A percentile compares a stretch with the other conserved stretches of the same genome.
Evolutionary conservation across 1,139 yeast genomes (phyloP).

Genomic region (Protomyces inundatus): DNA sequence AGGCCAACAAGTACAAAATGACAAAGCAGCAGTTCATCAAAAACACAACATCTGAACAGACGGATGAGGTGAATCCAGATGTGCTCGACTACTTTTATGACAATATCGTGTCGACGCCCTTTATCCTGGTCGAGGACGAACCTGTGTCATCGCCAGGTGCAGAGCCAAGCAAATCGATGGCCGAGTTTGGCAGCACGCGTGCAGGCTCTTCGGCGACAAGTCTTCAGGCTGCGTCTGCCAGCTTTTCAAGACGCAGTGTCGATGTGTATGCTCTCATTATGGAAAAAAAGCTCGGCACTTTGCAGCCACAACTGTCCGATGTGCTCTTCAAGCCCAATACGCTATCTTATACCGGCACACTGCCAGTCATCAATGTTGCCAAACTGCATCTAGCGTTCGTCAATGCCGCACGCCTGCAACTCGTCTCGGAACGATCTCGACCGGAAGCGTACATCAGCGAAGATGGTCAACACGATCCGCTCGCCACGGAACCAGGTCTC

Average conservation of each 20-base stretch:
- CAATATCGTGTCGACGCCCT: conserved; percentile 56
- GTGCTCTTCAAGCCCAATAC: conserved; percentile 37
- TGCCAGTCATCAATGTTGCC: conserved; percentile 35
- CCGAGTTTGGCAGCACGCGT: conserved; percentile 1
- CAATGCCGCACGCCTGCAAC: conserved; percentile 40
- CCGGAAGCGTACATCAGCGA: conserved; percentile 39
- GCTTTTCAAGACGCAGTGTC: conserved; percentile 31
- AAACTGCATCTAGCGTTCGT: conserved; percentile 37
- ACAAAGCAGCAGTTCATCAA: conserved; percentile 54
- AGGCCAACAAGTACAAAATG: conserved; percentile 60
- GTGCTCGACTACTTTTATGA: conserved; percentile 53
- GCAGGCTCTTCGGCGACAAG: not conserved
- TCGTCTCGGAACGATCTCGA: conserved; percentile 40
- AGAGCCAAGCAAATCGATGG: conserved; percentile 7
- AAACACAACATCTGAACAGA: conserved; percentile 39
- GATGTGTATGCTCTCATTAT: conserved; percentile 43
- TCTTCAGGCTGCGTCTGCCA: not conserved
- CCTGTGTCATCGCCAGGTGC: conserved; percentile 17
- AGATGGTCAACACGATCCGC: conserved; percentile 25
- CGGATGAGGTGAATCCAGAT: conserved; percentile 43
- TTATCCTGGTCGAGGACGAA: conserved; percentile 44
- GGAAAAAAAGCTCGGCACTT: conserved; percentile 38
- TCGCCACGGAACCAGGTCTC: conserved; percentile 40
- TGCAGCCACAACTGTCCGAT: conserved; percentile 39
- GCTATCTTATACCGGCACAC: conserved; percentile 35